Evolutionary conservation across 228 moss, liverwort and hornwort genomes (phyloP).

Genomic region (Sphagnum fallax): DNA sequence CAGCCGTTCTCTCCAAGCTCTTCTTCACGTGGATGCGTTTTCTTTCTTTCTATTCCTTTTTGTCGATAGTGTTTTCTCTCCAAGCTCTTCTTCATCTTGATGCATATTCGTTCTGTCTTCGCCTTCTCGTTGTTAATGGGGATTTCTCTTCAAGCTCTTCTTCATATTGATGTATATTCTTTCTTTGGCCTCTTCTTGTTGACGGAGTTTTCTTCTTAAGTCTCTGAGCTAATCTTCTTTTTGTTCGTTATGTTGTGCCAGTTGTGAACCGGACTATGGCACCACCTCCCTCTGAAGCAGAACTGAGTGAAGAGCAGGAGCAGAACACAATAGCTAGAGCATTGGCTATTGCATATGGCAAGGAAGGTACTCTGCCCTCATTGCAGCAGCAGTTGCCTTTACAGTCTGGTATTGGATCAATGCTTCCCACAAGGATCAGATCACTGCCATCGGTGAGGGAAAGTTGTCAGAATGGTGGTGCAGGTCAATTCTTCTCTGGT

Average conservation of each 20-base stretch:
- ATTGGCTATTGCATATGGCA: conserved; percentile 68
- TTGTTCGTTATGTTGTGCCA: conserved; percentile 12
- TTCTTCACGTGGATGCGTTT: background rate
- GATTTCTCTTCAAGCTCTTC: background rate
- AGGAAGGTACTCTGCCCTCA: conserved; percentile 28
- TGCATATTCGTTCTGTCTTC: too few species aligned
- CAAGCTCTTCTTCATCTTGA: background rate
- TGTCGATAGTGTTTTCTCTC: background rate
- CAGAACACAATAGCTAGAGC: conserved; percentile 95
- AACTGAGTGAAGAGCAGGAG: conserved; percentile 97
- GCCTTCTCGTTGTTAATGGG: too few species aligned
- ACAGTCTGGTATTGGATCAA: conserved; percentile 24
- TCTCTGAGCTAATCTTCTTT: background rate
- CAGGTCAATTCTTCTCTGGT: conserved; percentile 52
- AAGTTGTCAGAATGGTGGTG: conserved; percentile 41
- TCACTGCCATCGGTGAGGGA: conserved; percentile 54
- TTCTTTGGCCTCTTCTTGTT: background rate
- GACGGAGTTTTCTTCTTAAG: background rate
- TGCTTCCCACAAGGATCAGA: conserved; percentile 54
- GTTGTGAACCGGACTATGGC: conserved; percentile 65
- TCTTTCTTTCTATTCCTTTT: background rate
- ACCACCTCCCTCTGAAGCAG: conserved; percentile 38
- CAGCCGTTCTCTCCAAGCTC: background rate
- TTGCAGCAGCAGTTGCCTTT: conserved; percentile 40
- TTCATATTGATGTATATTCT: background rate